A percentile compares a stretch with the other conserved stretches of the same genome.
phyloP scores from a whole-genome alignment of 305 asterid genomes.

The Striga hermonthica region DNA sequence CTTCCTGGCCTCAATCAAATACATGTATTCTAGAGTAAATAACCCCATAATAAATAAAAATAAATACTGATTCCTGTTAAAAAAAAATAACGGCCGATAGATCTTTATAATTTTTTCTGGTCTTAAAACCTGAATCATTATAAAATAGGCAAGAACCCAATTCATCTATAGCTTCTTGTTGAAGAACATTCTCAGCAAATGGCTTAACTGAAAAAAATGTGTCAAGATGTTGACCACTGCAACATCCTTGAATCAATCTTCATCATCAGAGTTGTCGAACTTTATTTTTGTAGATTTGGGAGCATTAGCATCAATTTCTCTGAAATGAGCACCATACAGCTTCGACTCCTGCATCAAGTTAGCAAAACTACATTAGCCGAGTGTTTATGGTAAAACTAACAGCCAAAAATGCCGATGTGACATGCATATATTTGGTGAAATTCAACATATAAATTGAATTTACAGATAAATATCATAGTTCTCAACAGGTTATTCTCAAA shows the following conservation, averaged over 20 bases:
- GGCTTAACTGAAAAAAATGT: background rate
- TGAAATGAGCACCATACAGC: constrained; percentile 92
- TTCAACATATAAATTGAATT: background rate
- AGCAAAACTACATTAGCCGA: background rate
- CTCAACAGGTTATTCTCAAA: background rate
- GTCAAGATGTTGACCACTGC: background rate
- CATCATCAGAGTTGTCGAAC: constrained; percentile 72
- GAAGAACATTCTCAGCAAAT: background rate
- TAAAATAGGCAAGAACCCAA: background rate
- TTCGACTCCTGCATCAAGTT: constrained; percentile 75
- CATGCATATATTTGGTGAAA: background rate
- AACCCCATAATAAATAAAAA: constrained; percentile 9
- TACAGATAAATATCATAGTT: background rate
- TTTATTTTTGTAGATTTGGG: constrained; percentile 84
- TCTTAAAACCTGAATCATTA: background rate
- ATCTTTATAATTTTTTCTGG: background rate
- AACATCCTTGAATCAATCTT: constrained; percentile 42
- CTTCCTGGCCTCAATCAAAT: background rate
- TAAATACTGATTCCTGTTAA: constrained; percentile 1
- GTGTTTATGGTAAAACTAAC: background rate
- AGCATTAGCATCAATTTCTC: constrained; percentile 78
- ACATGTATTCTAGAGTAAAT: background rate
- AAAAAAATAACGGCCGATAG: constrained; percentile 20
- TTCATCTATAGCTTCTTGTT: background rate
- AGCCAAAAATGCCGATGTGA: background rate